phyloP scores from a whole-genome alignment of 345 rosid genomes.

The Carallia pectinifolia region DNA sequence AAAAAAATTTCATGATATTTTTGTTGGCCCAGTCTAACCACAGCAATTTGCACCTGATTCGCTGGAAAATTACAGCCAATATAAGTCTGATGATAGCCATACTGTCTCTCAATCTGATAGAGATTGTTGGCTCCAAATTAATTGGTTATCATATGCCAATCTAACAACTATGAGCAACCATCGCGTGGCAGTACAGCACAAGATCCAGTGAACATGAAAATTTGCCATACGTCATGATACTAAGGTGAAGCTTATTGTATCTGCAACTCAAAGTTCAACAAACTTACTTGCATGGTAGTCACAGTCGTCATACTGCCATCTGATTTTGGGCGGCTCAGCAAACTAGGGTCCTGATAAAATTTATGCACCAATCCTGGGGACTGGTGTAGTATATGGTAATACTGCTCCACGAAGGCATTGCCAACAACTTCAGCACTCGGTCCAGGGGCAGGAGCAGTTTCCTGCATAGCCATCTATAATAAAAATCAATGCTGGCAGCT shows the following conservation, averaged over 20 bases:
- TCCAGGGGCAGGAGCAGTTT: slow-evolving; percentile 41
- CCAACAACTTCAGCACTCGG: slow-evolving; percentile 46
- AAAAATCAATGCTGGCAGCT: not conserved
- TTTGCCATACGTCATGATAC: not conserved
- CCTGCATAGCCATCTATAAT: slow-evolving; percentile 59
- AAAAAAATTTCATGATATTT: too few species aligned
- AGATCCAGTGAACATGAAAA: slow-evolving; percentile 3
- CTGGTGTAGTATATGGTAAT: slow-evolving; percentile 45
- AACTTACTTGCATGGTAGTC: slow-evolving; percentile 53
- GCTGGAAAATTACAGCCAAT: too few species aligned
- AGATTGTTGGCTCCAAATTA: not conserved
- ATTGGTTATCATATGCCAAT: not conserved
- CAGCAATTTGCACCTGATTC: too few species aligned
- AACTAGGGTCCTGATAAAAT: slow-evolving; percentile 62
- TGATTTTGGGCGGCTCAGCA: slow-evolving; percentile 44
- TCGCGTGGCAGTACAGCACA: not conserved
- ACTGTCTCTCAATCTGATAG: too few species aligned
- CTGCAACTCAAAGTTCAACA: not conserved
- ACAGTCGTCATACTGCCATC: slow-evolving; percentile 50
- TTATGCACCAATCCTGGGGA: slow-evolving; percentile 41
- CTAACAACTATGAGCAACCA: not conserved
- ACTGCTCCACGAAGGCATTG: slow-evolving; percentile 55
- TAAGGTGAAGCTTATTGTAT: not conserved
- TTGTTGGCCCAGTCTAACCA: too few species aligned
- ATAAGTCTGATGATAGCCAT: too few species aligned